phyloP scores from a whole-genome alignment of 768 basidiomycete genomes.

The Mrakia gelida region DNA sequence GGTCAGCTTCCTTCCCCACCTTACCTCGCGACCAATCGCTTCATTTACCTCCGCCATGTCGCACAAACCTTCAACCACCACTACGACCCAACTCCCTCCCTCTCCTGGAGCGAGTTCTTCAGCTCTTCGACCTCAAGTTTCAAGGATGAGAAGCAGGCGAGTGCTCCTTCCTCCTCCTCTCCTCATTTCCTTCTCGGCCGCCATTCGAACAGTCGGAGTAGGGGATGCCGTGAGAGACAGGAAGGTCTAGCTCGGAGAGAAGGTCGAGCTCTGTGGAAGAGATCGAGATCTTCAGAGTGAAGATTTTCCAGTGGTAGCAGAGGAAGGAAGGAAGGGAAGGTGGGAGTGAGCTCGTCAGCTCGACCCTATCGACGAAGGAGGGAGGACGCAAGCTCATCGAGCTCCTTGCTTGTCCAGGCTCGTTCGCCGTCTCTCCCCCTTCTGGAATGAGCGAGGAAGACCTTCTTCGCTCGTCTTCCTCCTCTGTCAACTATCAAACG shows the following conservation, averaged over 20 bases:
- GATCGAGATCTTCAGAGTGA: background rate
- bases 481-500: background rate
- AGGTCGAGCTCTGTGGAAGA: background rate
- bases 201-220: background rate
- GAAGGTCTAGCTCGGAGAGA: too few species aligned
- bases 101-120: background rate
- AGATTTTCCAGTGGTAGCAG: background rate
- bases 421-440: too few species aligned
- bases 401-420: too few species aligned
- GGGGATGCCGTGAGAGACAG: background rate
- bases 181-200: too few species aligned
- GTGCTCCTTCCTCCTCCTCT: background rate
- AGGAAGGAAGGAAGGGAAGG: background rate
- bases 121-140: background rate
- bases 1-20: conserved; percentile 7
- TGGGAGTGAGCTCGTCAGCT: background rate
- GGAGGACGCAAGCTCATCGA: too few species aligned
- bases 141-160: conserved; percentile 15
- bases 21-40: background rate
- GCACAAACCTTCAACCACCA: conserved; percentile 2
- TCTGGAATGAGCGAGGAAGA: background rate
- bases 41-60: background rate
- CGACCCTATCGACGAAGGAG: background rate
- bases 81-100: background rate
- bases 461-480: background rate